Evolutionary conservation across 1,284 basidiomycete genomes (phyloP), one percentile per base, ranked within the genome.

Genomic region (Leccinum pachyderme): DNA sequence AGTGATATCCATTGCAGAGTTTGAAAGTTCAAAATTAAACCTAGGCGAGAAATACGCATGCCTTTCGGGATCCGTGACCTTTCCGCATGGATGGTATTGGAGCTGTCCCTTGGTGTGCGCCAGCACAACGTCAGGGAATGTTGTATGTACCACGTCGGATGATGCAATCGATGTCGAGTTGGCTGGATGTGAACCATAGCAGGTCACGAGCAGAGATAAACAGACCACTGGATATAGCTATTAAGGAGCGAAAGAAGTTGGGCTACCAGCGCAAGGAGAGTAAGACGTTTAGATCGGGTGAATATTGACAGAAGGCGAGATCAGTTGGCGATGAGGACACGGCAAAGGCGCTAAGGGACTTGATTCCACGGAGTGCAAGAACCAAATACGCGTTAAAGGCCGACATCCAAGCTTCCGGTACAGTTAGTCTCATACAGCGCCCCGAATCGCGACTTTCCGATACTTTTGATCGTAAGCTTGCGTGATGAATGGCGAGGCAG

Each of bases 381-480:
- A 35, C 49, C 51, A 41, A 49, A 35, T 27, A 45, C 22, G 29
- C 31, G 37, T 49, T 46, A 51, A 53, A 41, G 45, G 32, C 51
- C 28, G 25, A 44, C 33, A 53, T 56, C 56, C 56, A 41, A 44
- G 43, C 52, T 47, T 56, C 52, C 53, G 37, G 45, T 46, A 49
- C 7, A 24, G 31, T 53, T 27, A 45, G 39, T 49, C 45, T 68
- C 53, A 84, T 72, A 84, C 81, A 64, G 82, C 82, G 64, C 89
- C 89, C 74, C 79, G 89, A 72, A 91, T 90, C 60, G 77, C 77
- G 59, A 91, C 80, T 72, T 83, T 88, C 64, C 87, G 81, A 68
- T 90, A 91, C 72, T 86, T 91, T 69, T 84, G 82, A 66, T 90
- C 88, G 66, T 83, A 84, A 22, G 76, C 77, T 62, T 82, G 77